Evolutionary conservation across 768 basidiomycete species (phyloP).

Genomic region (Lentinula lateritia): DNA sequence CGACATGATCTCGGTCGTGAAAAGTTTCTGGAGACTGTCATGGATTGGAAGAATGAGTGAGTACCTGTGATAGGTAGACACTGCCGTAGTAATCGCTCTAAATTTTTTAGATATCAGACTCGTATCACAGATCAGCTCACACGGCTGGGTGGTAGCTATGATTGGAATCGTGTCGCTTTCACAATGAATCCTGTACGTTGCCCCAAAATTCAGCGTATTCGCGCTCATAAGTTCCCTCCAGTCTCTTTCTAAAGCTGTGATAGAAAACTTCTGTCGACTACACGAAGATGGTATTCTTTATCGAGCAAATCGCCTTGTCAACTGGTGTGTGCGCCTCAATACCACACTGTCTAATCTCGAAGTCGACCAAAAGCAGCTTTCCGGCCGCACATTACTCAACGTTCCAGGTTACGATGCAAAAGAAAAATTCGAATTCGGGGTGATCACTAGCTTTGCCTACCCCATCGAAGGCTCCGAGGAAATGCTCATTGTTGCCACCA

Average conservation of each 20-base stretch:
- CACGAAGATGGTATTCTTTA: constrained; percentile 92
- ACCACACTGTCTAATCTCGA: constrained; percentile 98
- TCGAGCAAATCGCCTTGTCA: constrained; percentile 93
- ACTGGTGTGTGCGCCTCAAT: constrained; percentile 96
- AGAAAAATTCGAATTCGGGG: constrained; percentile 96
- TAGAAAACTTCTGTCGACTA: constrained; percentile 85
- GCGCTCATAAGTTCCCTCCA: constrained; percentile 19
- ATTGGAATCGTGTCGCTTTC: constrained; percentile 93
- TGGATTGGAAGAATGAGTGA: constrained; percentile 97
- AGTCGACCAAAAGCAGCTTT: constrained; percentile 91
- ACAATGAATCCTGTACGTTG: constrained; percentile 82
- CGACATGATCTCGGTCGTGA: constrained; percentile 95
- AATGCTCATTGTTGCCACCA: constrained; percentile 89
- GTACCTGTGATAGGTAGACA: constrained; percentile 22
- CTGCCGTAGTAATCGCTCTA: neutral
- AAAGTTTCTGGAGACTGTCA: constrained; percentile 82
- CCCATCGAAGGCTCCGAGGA: constrained; percentile 87
- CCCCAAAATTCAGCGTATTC: neutral
- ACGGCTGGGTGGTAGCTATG: constrained; percentile 87
- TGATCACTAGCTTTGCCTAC: constrained; percentile 95
- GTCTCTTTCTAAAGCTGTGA: constrained; percentile 80
- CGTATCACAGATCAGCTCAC: constrained; percentile 87
- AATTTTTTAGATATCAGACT: constrained; percentile 69
- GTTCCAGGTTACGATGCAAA: constrained; percentile 96
- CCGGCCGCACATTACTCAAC: constrained; percentile 76